Base-by-base conservation (phyloP, 139 green algal genomes). In the Spirogloea muscicola region DNA sequence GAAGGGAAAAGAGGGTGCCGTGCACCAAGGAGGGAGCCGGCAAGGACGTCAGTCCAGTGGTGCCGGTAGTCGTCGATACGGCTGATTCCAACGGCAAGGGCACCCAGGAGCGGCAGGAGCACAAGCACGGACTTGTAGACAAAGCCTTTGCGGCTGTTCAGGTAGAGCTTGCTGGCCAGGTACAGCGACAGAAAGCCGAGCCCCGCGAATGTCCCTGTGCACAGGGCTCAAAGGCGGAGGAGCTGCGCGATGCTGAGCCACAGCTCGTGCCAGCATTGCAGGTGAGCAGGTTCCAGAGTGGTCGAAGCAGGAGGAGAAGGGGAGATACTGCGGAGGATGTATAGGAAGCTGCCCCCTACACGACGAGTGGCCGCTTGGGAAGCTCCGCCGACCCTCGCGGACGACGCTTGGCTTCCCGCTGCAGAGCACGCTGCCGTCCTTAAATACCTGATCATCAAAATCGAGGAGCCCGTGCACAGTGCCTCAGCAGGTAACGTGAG, bases 41-140 rank as follows among this genome's bases (percentile, higher is more conserved):
- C 69, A 25, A 77, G 6, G 27, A 70, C 29, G 21, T 78, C 69
- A 3, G 74, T 29, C 69, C 69, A 78, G 42, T 78, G 69, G 36
- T 78, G 69, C 60, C 39, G 59, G 69, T 78, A 76, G 60, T 78
- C 59, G 7, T 51, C n/a, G 36, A 78, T 3, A 4, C 69, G 33
- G 9, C 58, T 61, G 5, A 78, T 31, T 16, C 27, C 69, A 37
- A 78, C 60, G 18, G 60, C n/a, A 9, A 25, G 59, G 31, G 69
- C 55, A 25, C 58, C 36, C 40, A 58, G 29, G n/a, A 78, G 40
- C 16, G 69, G 69, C 6, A 77, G 13, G 5, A 77, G 37, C 3
- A 59, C 61, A 34, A 48, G 9, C 9, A 46, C 42, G 27, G 74
- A 4, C 61, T 59, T 63, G 4, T 5, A 74, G 10, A 74, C 27